Evolutionary conservation across 495 filamentous ascomycete species (phyloP), one percentile per base, ranked within the genome.

Genomic region (Tuber umbilicatum): DNA sequence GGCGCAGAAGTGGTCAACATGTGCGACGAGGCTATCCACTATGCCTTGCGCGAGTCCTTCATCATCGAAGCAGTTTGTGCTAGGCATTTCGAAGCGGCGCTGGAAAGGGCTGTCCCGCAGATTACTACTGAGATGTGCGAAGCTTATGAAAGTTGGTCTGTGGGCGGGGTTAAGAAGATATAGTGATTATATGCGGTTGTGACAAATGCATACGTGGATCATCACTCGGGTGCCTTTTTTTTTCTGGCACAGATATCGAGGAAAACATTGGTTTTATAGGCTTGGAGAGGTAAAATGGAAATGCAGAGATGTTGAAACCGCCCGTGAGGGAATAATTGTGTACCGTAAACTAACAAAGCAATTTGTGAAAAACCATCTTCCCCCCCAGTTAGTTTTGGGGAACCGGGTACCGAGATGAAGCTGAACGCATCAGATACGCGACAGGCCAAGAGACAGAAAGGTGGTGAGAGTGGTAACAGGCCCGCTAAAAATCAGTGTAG

Each of bases 1-100:
- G 95, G 95, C 9, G 94, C 95, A 1, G 95, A 99, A 83, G 87
- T 98, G 69, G 90, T 92, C 69, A 89, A 87, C 35, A 90, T 97
- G 9, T 97, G 94, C 80, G 85, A 91, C 74, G 86, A 86, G 47
- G 91, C 91, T 0, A 86, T 86, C 37, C 86, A 89, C 82, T 83
- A 85, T n/a, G 89, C 88, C 12, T 82, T 91, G 80, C 85, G 88
- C 73, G 87, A 88, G 73, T 84, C 83, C 10, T 87, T 86, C 31
- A 81, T 85, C 67, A 85, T 85, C 38, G 86, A 86, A 60, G 84
- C 85, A 69, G 86, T 94, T 50, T 82, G 83, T 40, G 88, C 87
- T 86, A 85, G 84, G 75, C 90, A 94, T 79, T 87, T 95, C 78
- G 85, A 88, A 73, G 83, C 84, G 69, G 91, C 92, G 9, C 86